These are phyloP conservation scores for Globisporangium radiosum DNA, from an alignment of 352 stramenopile species.

Conservation along the genomic window DNA sequence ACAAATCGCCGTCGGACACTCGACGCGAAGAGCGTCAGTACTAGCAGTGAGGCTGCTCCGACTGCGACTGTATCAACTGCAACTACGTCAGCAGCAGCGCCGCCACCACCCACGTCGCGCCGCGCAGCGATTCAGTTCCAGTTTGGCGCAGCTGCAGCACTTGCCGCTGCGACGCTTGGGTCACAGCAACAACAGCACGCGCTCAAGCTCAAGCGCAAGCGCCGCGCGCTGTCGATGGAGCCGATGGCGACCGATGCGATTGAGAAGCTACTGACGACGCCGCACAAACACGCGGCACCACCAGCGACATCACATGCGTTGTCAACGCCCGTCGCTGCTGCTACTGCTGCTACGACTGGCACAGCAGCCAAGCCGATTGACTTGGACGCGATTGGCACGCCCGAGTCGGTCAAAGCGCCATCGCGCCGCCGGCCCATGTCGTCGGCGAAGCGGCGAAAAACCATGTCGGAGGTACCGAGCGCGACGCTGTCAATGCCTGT, in stretches of 20 bases:
- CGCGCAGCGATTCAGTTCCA: slow-evolving; percentile 14
- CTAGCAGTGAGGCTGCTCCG: neutral
- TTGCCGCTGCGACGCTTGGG: slow-evolving; percentile 13
- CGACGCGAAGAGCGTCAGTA: slow-evolving; percentile 3
- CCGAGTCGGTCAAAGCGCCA: slow-evolving; percentile 1
- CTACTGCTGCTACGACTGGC: neutral
- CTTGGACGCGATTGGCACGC: slow-evolving; percentile 8
- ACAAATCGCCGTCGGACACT: slow-evolving; percentile 30
- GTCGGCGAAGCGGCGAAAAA: slow-evolving; percentile 15
- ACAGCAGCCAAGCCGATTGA: slow-evolving; percentile 6
- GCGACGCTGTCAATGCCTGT: slow-evolving; percentile 7
- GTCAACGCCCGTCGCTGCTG: neutral
- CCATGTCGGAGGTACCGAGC: slow-evolving; percentile 13
- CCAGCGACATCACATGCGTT: neutral
- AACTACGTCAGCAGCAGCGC: neutral
- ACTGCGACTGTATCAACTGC: no score
- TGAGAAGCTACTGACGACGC: slow-evolving; percentile 32
- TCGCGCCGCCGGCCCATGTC: slow-evolving; percentile 2
- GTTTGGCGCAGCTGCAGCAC: slow-evolving; percentile 13
- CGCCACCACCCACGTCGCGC: neutral
- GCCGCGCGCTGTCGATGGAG: slow-evolving; percentile 59
- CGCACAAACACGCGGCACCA: neutral
- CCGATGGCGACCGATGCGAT: slow-evolving; percentile 60
- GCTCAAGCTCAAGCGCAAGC: slow-evolving; percentile 22
- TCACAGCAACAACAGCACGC: neutral